Evolutionary conservation across 208 protist species (phyloP), one percentile per base, ranked within the genome.

Genomic region (Acanthamoeba castellanii): DNA sequence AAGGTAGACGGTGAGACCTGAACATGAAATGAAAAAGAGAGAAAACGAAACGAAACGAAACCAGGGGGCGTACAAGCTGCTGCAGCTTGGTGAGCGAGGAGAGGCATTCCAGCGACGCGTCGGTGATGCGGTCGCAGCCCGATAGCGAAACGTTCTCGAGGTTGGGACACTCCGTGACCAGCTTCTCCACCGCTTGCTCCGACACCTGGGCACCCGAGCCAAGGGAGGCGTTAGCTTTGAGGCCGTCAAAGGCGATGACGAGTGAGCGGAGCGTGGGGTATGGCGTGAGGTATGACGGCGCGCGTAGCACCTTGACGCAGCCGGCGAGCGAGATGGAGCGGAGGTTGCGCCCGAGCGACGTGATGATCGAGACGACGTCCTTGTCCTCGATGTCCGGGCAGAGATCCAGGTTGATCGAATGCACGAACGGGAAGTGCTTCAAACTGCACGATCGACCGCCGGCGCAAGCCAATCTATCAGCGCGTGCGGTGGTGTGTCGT

Each of bases 341-440:
- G 37, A 78, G 70, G 32, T 22, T 22, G 70, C 37, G 25, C 30
- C 70, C 70, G 6, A 78, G 34, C 34, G 70, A 32, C 9, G 70
- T 25, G 20, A n/a, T 22, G 37, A 78, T 78, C 13, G 70, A 32
- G 20, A 20, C 5, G 8, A 78, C 20, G 32, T 78, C 70, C 30
- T 45, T 78, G 70, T 78, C 70, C 30, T 78, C 32, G 37, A 78
- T 32, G 30, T 78, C 70, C 9, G 70, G 70, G 37, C 70, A 78
- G 20, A 78, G 70, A 22, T 78, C 70, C 70, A 78, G 37, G 37
- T 78, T 78, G 16, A 78, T 32, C 34, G 70, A 78, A 47, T 78
- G 70, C 14, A 78, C 70, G 27, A 50, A 78, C 70, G 70, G 70
- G 32, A 78, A 78, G 52, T 74, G 66, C 66, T 74, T 74, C 66